Conservation (phyloP, 83 land plant genomes). For the Picea abies region DNA sequence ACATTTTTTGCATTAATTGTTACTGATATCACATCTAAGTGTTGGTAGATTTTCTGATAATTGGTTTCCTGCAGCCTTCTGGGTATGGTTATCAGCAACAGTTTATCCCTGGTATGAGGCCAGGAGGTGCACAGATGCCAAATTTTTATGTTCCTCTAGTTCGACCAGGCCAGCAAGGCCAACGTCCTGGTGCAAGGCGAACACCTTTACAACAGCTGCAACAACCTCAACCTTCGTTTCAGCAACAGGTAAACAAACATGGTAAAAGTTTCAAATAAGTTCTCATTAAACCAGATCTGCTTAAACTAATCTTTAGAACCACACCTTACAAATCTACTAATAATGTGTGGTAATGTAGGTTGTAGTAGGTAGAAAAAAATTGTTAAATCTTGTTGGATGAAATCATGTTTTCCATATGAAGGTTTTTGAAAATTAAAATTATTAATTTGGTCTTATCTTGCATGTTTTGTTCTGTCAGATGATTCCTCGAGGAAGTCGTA, state of each 20-base stretch:
- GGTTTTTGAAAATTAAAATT: neutral
- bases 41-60: neutral
- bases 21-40: neutral
- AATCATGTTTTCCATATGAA: neutral
- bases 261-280: neutral
- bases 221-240: slow-evolving; percentile 66
- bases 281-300: neutral
- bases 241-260: slow-evolving; percentile 42
- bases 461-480: slow-evolving; percentile 40
- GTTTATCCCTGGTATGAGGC: slow-evolving; percentile 87
- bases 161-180: slow-evolving; percentile 71
- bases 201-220: slow-evolving; percentile 54
- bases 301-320: neutral
- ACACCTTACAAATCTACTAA: too few relatives aligned
- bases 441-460: neutral
- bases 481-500: slow-evolving; percentile 71
- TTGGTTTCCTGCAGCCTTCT: slow-evolving; percentile 31
- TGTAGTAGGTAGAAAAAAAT: too few relatives aligned
- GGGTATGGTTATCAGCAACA: slow-evolving; percentile 94
- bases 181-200: slow-evolving; percentile 68
- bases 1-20: too few relatives aligned
- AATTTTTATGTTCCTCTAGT: slow-evolving; percentile 77
- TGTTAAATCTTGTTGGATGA: neutral
- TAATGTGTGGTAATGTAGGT: too few relatives aligned
- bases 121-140: slow-evolving; percentile 81